Conservation (phyloP, 148 eudicot genomes). For the Salicornia ramosissima region DNA sequence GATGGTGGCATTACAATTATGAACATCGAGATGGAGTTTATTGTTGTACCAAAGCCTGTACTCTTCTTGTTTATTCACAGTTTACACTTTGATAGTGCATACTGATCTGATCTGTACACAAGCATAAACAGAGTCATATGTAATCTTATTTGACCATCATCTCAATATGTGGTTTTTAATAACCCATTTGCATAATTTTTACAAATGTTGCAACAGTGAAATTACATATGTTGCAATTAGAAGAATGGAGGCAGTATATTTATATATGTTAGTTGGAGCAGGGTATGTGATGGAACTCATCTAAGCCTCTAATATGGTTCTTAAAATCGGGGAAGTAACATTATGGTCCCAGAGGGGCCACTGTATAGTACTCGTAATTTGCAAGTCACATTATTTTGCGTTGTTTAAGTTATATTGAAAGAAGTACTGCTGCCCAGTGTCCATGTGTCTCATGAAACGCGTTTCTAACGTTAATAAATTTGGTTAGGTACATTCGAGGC, state of each 20-base stretch:
- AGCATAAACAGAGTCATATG: background rate
- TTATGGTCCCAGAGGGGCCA: background rate
- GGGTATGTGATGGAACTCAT: background rate
- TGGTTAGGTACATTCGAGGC: background rate
- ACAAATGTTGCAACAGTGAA: no score
- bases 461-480: background rate
- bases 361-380: background rate
- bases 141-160: no score
- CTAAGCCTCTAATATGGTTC: background rate
- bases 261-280: no score
- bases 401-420: background rate
- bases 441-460: background rate
- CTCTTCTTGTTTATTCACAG: no score
- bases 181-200: no score
- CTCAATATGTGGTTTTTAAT: no score
- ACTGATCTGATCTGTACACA: background rate
- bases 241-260: no score
- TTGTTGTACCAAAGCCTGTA: constrained; percentile 8
- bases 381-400: constrained; percentile 1
- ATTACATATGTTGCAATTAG: no score
- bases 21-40: background rate
- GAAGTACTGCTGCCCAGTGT: no score
- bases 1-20: background rate
- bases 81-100: no score
- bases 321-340: background rate